Evolutionary conservation across 768 basidiomycete species (phyloP).

Genomic region (Podaxis carcinomalis): DNA sequence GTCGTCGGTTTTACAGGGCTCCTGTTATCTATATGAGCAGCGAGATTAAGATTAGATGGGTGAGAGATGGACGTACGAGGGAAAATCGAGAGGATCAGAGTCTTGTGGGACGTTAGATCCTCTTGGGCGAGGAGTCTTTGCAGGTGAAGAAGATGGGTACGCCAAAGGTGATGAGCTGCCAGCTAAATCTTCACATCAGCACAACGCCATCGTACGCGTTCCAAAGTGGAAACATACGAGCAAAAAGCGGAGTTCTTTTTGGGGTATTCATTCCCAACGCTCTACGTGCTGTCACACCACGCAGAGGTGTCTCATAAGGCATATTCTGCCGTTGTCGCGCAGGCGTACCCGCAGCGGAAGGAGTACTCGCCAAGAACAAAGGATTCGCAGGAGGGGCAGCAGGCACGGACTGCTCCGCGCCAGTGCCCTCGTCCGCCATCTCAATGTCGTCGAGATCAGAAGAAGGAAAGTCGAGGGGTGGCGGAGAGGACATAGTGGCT

Average conservation of each 20-base stretch:
- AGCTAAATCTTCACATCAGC: slow-evolving; percentile 24
- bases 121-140: slow-evolving; percentile 39
- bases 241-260: slow-evolving; percentile 48
- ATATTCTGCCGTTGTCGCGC: slow-evolving; percentile 32
- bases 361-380: slow-evolving; percentile 52
- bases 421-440: slow-evolving; percentile 36
- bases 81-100: slow-evolving; percentile 70
- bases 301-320: slow-evolving; percentile 44
- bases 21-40: slow-evolving; percentile 25
- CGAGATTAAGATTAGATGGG: background rate
- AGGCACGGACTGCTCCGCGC: slow-evolving; percentile 21
- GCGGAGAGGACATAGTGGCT: slow-evolving; percentile 57
- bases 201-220: slow-evolving; percentile 2
- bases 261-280: slow-evolving; percentile 56
- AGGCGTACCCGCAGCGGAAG: slow-evolving; percentile 49
- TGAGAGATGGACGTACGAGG: slow-evolving; percentile 43
- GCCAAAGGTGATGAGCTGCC: slow-evolving; percentile 61
- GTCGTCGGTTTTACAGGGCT: slow-evolving; percentile 52
- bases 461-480: slow-evolving; percentile 58
- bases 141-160: slow-evolving; percentile 61
- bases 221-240: slow-evolving; percentile 32
- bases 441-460: slow-evolving; percentile 55
- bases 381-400: slow-evolving; percentile 38
- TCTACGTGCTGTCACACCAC: slow-evolving; percentile 43
- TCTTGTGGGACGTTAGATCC: slow-evolving; percentile 38